Base-by-base conservation (phyloP, 2,329 filamentous ascomycete genomes). In the Cladosporium sp. region DNA sequence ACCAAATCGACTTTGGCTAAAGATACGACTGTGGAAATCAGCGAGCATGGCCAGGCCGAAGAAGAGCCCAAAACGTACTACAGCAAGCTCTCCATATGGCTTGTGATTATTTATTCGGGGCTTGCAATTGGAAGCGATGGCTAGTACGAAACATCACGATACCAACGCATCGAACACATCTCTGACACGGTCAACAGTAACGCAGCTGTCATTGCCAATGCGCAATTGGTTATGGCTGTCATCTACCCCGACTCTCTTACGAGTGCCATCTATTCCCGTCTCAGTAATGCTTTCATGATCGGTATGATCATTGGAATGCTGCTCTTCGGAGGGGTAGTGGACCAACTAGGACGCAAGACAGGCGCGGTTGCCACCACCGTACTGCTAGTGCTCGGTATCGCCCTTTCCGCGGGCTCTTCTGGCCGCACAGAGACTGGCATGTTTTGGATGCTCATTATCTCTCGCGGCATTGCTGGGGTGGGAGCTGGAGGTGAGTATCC, bases 401-500 rank as follows among this genome's bases (percentile, higher is more conserved):
- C 72, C 2, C 67, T 77, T 34, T 73, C 72, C 0, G 70, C 76
- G 16, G 75, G 69, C 16, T 70, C 76, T 0, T 69, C 69, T 34
- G 75, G 74, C 3, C 71, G 65, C 11, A 70, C 70, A 13, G 66
- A 73, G 8, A 72, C 67, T 36, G 68, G 77, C 11, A 70, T 79
- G 64, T 75, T 80, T 66, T 80, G 78, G 78, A 80, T 80, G 78
- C 71, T 82, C 58, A 78, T 80, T 16, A 71, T 83, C 39, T 76
- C 78, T 13, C 73, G 80, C 58, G 81, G 81, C 3, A 76, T 82
- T 56, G 80, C 80, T 46, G 80, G 81, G 8, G 76, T 81, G 53
- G 80, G 79, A 8, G 78, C 79, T 23, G 79, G 79, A 26, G 76
- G 76, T 14, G 84, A 86, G 68, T 86, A 86, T 69, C 84, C 84